phyloP scores from a whole-genome alignment of 2,329 filamentous ascomycete species.

The Neoascochyta sp. region DNA sequence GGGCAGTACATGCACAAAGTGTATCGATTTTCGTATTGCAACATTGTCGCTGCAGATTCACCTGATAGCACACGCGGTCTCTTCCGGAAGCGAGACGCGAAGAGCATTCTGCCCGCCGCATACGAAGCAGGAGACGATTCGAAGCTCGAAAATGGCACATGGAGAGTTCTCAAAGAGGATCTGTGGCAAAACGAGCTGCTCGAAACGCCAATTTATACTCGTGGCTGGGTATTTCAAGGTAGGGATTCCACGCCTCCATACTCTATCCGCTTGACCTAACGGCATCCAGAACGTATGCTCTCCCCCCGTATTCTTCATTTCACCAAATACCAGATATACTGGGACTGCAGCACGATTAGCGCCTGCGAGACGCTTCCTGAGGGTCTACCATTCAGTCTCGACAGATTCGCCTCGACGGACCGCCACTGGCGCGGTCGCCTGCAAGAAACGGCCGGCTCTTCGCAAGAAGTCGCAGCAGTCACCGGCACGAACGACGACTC shows the following conservation, averaged over 20 bases:
- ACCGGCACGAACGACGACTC: conserved; percentile 19
- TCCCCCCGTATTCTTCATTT: conserved; percentile 27
- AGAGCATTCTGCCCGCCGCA: conserved; percentile 11
- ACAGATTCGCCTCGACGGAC: conserved; percentile 13
- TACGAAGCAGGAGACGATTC: conserved; percentile 8
- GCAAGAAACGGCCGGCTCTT: too few relatives aligned
- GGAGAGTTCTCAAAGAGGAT: conserved; percentile 15
- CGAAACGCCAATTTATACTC: conserved; percentile 12
- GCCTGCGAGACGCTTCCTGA: conserved; percentile 23
- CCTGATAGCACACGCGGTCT: conserved; percentile 14
- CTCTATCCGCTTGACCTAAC: neutral
- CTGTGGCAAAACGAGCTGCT: conserved; percentile 22
- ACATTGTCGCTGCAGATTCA: conserved; percentile 26
- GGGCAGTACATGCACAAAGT: conserved; percentile 24
- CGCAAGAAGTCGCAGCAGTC: conserved; percentile 3
- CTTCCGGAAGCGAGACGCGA: conserved; percentile 16
- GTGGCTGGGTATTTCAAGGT: conserved; percentile 34
- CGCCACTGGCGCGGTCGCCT: conserved; percentile 25
- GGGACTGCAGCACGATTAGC: conserved; percentile 23
- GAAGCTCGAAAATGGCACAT: conserved; percentile 13
- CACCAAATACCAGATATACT: conserved; percentile 21
- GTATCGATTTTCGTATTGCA: conserved; percentile 28
- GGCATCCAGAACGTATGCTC: conserved; percentile 26
- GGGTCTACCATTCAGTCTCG: conserved; percentile 19
- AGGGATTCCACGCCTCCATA: conserved; percentile 1